Evolutionary conservation across 2,329 filamentous ascomycete species (phyloP), one percentile per base, ranked within the genome.

Genomic region (Fusarium marasasianum): DNA sequence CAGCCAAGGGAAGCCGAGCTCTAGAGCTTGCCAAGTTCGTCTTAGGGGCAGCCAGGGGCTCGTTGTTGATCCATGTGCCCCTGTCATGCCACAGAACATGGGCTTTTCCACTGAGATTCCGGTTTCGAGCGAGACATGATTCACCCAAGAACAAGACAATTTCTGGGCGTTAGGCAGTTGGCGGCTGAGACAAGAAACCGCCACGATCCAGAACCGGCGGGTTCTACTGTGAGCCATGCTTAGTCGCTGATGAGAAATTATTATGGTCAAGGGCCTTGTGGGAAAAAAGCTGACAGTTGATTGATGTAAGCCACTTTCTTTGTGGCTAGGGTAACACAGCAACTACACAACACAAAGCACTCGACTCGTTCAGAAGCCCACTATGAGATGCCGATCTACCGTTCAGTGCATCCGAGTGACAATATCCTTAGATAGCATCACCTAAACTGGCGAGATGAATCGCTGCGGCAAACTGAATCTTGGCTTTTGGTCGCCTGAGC

Each of bases 161-260:
- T 0, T 29, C 24, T 54, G 15, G 31, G 41, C 55, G 55, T 50
- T 51, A 51, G 55, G 63, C 37, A 53, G 66, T 59, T 56, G 57
- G 41, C 31, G 55, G 68, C 62, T 72, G 70, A 76, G 73, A 76
- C 59, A 62, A 56, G 37, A 57, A 53, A 41, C 48, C 61, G 72
- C 62, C 74, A 75, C 48, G 53, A 50, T 69, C 68, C 73, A 70
- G 63, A 72, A 70, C 68, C 71, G 63, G 62, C 55, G 15, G 38
- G 44, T 40, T 38, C 18, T 37, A 31, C 40, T 48, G 43, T 45
- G n/a, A 56, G 12, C 22, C 37, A 43, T 61, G 38, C 22, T 64
- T 37, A 41, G 35, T 33, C 26, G 37, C 18, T 41, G 37, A 48
- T 61, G 61, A 60, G 37, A 48, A n/a, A 61, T 50, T 35, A 37